Evolutionary conservation across 129 eudicot genomes (phyloP).

Genomic region (Ambrosia artemisiifolia): DNA sequence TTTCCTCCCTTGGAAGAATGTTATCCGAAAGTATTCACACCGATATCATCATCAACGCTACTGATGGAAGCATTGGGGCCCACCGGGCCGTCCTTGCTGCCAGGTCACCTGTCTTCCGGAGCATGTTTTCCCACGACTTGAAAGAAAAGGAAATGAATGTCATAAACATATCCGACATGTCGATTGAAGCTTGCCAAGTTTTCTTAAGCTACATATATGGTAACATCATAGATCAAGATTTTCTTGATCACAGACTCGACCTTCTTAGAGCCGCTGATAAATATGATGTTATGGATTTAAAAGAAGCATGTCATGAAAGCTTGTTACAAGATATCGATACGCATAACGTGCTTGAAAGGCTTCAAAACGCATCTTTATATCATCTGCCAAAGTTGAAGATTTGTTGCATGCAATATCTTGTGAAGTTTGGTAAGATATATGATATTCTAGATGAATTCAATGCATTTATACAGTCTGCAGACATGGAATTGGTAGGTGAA

Average conservation of each 20-base stretch:
- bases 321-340: constrained; percentile 81
- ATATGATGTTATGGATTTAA: constrained; percentile 73
- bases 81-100: constrained; percentile 94
- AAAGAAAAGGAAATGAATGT: constrained; percentile 78
- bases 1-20: constrained; percentile 69
- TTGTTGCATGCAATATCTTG: constrained; percentile 79
- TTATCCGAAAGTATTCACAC: constrained; percentile 84
- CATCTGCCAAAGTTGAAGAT: constrained; percentile 70
- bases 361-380: constrained; percentile 72
- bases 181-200: constrained; percentile 69
- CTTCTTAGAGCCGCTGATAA: constrained; percentile 93
- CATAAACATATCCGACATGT: constrained; percentile 83
- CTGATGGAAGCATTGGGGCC: constrained; percentile 72
- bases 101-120: constrained; percentile 80
- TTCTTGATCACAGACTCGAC: constrained; percentile 63
- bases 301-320: constrained; percentile 88
- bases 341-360: constrained; percentile 85
- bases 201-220: constrained; percentile 77
- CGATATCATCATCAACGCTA: constrained; percentile 68
- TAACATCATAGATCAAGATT: constrained; percentile 49
- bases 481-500: constrained; percentile 79
- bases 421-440: constrained; percentile 84
- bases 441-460: constrained; percentile 75
- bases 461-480: constrained; percentile 68
- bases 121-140: constrained; percentile 91